Evolutionary conservation across 441 rosid species (phyloP).

Genomic region (Brassica hybrid): DNA sequence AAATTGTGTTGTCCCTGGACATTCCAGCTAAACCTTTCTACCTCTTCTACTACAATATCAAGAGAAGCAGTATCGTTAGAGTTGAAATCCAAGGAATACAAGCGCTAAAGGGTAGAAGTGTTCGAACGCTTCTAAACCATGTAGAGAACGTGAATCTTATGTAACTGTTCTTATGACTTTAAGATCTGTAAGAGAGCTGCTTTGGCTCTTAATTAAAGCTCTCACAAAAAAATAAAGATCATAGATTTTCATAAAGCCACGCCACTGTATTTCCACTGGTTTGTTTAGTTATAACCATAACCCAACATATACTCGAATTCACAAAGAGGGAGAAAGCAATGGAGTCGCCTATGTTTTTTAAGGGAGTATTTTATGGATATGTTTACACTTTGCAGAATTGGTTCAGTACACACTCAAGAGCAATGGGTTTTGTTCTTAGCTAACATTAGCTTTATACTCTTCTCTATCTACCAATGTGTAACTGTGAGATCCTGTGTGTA

Average conservation of each 20-base stretch:
- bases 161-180: not conserved
- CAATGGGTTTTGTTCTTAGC: not conserved
- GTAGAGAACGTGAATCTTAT: not conserved
- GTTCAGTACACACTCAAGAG: not conserved
- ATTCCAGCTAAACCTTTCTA: not conserved
- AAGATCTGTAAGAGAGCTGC: not conserved
- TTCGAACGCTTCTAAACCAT: not conserved
- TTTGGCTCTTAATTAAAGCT: not conserved
- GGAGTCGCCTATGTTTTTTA: not conserved
- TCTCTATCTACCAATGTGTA: not conserved
- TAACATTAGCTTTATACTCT: not conserved
- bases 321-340: not conserved
- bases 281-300: not conserved
- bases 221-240: not conserved
- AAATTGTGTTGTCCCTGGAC: not conserved
- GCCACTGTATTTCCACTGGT: not conserved
- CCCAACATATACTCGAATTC: not conserved
- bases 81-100: not conserved
- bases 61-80: not conserved
- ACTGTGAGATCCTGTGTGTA: not conserved
- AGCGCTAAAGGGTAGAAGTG: too few relatives aligned
- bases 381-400: not conserved
- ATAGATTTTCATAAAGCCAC: not conserved
- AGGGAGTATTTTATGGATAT: not conserved
- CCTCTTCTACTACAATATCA: constrained; percentile 3